Evolutionary conservation across 192 early-diverging fungal species (phyloP).

Genomic region (Geosiphon pyriformis): DNA sequence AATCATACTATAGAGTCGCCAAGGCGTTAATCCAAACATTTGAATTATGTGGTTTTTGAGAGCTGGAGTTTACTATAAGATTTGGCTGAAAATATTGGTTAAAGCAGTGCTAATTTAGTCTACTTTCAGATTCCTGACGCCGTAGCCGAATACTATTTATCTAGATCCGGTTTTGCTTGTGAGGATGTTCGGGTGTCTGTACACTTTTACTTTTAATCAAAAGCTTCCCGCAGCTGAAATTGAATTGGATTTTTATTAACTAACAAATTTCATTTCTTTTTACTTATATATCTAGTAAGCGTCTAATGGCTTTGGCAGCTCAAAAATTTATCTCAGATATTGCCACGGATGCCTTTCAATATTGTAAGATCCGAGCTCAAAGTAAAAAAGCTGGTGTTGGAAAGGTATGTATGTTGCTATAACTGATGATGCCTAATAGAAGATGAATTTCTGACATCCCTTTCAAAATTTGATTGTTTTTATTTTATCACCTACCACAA

Average conservation of each 20-base stretch:
- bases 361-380: constrained; percentile 72
- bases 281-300: constrained; percentile 48
- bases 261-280: not conserved
- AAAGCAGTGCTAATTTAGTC: no score
- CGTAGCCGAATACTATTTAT: constrained; percentile 88
- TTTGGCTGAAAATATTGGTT: not conserved
- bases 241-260: not conserved
- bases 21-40: no score
- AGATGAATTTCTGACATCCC: no score
- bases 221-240: no score
- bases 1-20: no score
- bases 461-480: no score
- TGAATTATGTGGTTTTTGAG: no score
- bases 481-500: no score
- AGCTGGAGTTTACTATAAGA: not conserved
- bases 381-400: constrained; percentile 41
- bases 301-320: constrained; percentile 72
- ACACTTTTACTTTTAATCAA: not conserved
- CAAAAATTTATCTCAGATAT: constrained; percentile 86
- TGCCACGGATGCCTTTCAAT: constrained; percentile 80
- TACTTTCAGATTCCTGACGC: constrained; percentile 77
- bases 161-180: constrained; percentile 70
- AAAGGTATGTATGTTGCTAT: constrained; percentile 26
- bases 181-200: constrained; percentile 72
- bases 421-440: no score